phyloP scores from a whole-genome alignment of 2,329 filamentous ascomycete species.

The Magnaporthales sp. region DNA sequence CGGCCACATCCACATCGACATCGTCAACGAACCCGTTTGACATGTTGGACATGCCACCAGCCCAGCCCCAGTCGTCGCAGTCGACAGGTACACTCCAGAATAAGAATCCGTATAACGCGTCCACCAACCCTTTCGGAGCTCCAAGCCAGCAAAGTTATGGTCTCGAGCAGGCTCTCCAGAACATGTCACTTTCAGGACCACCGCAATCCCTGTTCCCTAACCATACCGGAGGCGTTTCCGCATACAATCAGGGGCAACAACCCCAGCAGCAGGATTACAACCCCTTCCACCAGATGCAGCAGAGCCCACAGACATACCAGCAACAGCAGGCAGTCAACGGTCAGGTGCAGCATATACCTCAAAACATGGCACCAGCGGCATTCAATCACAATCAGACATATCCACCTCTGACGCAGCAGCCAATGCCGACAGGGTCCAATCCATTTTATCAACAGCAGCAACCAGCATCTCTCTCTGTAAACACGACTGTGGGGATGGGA shows the following conservation, averaged over 20 bases:
- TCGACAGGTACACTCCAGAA: slow-evolving; percentile 54
- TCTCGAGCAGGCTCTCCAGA: slow-evolving; percentile 65
- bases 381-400: slow-evolving; percentile 36
- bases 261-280: slow-evolving; percentile 26
- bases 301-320: slow-evolving; percentile 21
- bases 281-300: not conserved
- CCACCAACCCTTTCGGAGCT: slow-evolving; percentile 63
- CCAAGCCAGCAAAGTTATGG: slow-evolving; percentile 32
- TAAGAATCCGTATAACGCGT: slow-evolving; percentile 43
- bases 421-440: slow-evolving; percentile 36
- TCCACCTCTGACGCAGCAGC: slow-evolving; percentile 25
- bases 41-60: slow-evolving; percentile 48
- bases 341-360: slow-evolving; percentile 30
- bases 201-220: slow-evolving; percentile 59
- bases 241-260: slow-evolving; percentile 26
- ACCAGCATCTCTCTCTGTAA: slow-evolving; percentile 25
- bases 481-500: slow-evolving; percentile 20
- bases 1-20: slow-evolving; percentile 17
- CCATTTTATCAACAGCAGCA: slow-evolving; percentile 36
- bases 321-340: slow-evolving; percentile 35
- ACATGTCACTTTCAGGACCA: slow-evolving; percentile 54
- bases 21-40: slow-evolving; percentile 62
- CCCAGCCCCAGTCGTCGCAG: slow-evolving; percentile 53
- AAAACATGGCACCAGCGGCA: slow-evolving; percentile 27
- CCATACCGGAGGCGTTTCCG: slow-evolving; percentile 52